These are phyloP conservation scores for Myriosclerotinia curreyana DNA, from an alignment of 2,329 filamentous ascomycete species.

Conservation along the genomic window DNA sequence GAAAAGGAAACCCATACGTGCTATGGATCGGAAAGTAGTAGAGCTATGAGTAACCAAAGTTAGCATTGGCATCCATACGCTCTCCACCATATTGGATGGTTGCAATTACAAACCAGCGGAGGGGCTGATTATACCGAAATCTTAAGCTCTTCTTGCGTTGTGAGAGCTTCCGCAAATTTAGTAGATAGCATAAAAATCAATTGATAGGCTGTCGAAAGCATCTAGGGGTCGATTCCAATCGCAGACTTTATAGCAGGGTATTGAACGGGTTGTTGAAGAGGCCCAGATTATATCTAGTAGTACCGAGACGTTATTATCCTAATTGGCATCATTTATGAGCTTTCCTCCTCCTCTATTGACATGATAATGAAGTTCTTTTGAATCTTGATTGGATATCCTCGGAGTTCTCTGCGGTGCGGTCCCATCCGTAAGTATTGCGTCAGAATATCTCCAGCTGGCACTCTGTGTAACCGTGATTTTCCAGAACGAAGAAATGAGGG, in stretches of 20 bases:
- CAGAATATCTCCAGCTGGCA: not conserved
- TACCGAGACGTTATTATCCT: not conserved
- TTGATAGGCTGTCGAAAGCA: not conserved
- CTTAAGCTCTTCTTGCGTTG: not conserved
- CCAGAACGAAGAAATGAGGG: not conserved
- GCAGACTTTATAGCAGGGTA: not conserved
- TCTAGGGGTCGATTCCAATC: not conserved
- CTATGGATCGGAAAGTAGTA: not conserved
- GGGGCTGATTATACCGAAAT: not conserved
- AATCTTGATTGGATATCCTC: not conserved
- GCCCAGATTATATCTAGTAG: not conserved
- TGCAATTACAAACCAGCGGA: not conserved
- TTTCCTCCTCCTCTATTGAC: not conserved
- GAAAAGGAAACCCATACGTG: too few relatives aligned
- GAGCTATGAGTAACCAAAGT: not conserved
- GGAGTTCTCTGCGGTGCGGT: too few relatives aligned
- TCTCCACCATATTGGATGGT: not conserved
- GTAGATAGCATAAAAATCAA: not conserved
- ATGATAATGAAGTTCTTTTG: not conserved
- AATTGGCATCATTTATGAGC: not conserved
- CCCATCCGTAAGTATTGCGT: not conserved
- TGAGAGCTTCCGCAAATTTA: not conserved
- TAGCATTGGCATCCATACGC: not conserved
- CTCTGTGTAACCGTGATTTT: not conserved
- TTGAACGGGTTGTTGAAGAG: not conserved